These are phyloP conservation scores for Emmonsiellopsis sp. DNA, from an alignment of 2,329 filamentous ascomycete species.

Conservation along the genomic window DNA sequence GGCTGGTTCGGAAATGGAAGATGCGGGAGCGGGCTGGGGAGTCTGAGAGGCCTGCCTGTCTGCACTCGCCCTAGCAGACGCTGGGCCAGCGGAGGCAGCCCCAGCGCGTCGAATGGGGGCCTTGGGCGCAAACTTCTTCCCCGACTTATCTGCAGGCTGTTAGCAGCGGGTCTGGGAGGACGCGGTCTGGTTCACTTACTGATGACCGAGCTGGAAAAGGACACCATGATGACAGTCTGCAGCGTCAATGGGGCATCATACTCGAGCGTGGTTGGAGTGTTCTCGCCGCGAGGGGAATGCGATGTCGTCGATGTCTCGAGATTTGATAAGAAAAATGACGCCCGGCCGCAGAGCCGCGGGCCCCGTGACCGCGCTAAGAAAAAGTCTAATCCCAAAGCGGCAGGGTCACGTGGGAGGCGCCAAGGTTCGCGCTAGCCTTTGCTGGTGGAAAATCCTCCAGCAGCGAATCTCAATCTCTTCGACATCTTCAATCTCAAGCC, in stretches of 20 bases:
- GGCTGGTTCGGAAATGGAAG: background rate
- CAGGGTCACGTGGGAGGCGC: conserved; percentile 29
- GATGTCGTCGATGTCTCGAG: background rate
- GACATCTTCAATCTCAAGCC: conserved; percentile 12
- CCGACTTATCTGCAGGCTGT: conserved; percentile 45
- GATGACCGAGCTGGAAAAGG: conserved; percentile 46
- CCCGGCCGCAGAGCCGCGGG: background rate
- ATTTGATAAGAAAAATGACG: background rate
- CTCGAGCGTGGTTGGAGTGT: background rate
- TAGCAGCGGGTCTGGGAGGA: conserved; percentile 5
- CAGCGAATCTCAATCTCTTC: conserved; percentile 12
- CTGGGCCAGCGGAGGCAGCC: conserved; percentile 13
- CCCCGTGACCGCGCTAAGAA: background rate
- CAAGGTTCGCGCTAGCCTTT: conserved; percentile 17
- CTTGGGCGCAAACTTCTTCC: conserved; percentile 71
- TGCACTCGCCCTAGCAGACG: conserved; percentile 26
- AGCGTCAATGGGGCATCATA: background rate
- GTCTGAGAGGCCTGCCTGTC: conserved; percentile 22
- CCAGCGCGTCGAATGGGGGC: conserved; percentile 48
- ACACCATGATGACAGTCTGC: conserved; percentile 27
- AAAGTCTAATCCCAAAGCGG: background rate
- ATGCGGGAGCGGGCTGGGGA: conserved; percentile 17
- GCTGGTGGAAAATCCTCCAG: conserved; percentile 32
- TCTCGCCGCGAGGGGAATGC: background rate
- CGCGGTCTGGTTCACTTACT: conserved; percentile 27